These are phyloP conservation scores for Podospora anserina DNA, from an alignment of 495 filamentous ascomycete species.

Conservation along the genomic window DNA sequence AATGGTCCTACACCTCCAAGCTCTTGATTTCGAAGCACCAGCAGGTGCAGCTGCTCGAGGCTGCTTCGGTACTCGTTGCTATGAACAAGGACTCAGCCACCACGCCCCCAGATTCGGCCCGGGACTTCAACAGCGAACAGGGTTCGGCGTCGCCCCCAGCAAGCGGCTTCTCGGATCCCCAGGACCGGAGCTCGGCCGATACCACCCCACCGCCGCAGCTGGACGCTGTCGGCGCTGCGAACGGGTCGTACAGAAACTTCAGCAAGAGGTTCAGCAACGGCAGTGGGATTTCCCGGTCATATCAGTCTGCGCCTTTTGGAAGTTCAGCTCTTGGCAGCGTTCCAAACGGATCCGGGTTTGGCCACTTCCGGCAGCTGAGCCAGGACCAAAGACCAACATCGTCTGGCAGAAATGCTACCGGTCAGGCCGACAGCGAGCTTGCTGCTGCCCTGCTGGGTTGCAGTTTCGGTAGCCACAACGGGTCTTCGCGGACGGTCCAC, in stretches of 20 bases:
- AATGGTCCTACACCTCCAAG: conserved; percentile 97
- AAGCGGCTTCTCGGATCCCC: conserved; percentile 71
- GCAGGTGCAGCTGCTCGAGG: conserved; percentile 96
- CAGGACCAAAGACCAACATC: conserved; percentile 59
- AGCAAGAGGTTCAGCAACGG: conserved; percentile 63
- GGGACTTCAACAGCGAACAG: conserved; percentile 67
- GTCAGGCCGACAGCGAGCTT: conserved; percentile 73
- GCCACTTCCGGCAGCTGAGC: conserved; percentile 55
- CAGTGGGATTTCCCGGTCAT: conserved; percentile 75
- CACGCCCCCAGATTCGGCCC: conserved; percentile 57
- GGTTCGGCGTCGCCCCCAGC: conserved; percentile 78
- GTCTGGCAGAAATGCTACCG: conserved; percentile 57
- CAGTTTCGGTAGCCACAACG: conserved; percentile 72
- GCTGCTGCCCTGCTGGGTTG: conserved; percentile 86
- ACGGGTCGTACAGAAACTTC: conserved; percentile 46
- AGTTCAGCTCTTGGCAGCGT: conserved; percentile 51
- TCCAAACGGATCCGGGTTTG: conserved; percentile 46
- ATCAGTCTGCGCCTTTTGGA: conserved; percentile 68
- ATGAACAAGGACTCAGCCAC: conserved; percentile 64
- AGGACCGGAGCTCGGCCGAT: conserved; percentile 65
- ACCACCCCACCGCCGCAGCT: conserved; percentile 66
- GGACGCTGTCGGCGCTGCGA: conserved; percentile 42
- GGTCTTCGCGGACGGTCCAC: conserved; percentile 59
- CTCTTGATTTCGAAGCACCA: conserved; percentile 98
- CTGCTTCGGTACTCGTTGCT: conserved; percentile 85